Conservation (phyloP, 2,329 filamentous ascomycete genomes). For the Blastomyces gilchristii region DNA sequence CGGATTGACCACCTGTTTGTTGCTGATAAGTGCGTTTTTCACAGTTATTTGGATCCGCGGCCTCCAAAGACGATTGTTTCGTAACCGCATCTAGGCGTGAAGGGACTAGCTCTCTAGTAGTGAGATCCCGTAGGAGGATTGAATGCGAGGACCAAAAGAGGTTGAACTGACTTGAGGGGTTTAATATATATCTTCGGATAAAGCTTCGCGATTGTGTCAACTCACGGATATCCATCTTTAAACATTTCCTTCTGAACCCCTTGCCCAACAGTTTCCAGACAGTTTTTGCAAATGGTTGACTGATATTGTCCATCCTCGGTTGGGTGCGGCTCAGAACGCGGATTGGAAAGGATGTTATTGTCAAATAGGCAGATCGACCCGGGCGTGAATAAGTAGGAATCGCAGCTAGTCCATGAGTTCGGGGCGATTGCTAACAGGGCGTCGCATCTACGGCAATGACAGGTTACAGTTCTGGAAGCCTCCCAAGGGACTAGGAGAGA, state of each 20-base stretch:
- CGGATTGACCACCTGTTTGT: background rate
- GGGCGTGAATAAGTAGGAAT: background rate
- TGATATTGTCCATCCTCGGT: background rate
- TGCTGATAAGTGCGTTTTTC: background rate
- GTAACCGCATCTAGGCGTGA: background rate
- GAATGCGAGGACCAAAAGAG: background rate
- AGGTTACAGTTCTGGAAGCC: background rate
- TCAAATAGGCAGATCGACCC: conserved; percentile 4
- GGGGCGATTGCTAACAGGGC: background rate
- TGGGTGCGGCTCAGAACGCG: background rate
- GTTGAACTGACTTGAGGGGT: background rate
- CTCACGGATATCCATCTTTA: conserved; percentile 1
- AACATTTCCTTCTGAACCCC: background rate
- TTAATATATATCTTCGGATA: background rate
- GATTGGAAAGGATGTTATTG: background rate
- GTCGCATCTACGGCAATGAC: background rate
- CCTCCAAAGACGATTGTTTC: background rate
- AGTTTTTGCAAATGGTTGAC: background rate
- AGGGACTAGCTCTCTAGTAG: background rate
- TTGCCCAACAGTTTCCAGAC: background rate
- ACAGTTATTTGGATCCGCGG: background rate
- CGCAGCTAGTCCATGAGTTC: background rate
- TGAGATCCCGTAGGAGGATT: background rate
- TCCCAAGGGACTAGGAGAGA: conserved; percentile 6
- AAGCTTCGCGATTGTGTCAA: background rate